Conservation (phyloP, 768 basidiomycete species). For the Strobilomyces confusus region DNA sequence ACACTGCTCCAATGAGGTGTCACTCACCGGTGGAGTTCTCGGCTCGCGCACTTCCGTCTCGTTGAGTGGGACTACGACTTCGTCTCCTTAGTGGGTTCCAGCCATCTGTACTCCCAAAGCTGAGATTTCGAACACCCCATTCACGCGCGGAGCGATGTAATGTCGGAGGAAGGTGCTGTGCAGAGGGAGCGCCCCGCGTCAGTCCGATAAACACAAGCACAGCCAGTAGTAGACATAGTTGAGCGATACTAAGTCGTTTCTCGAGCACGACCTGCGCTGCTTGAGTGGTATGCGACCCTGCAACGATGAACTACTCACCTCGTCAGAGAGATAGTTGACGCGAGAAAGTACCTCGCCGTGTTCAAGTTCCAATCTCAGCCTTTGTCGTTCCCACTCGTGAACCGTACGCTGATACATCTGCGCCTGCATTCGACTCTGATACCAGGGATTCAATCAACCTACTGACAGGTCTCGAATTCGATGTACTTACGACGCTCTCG, state of each 20-base stretch:
- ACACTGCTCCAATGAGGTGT: not conserved
- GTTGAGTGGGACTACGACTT: constrained; percentile 29
- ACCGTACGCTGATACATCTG: constrained; percentile 61
- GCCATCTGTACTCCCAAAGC: constrained; percentile 48
- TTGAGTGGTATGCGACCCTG: not conserved
- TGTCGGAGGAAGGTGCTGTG: constrained; percentile 30
- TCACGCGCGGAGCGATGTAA: constrained; percentile 37
- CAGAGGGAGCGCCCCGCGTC: constrained; percentile 55
- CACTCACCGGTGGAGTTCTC: constrained; percentile 15
- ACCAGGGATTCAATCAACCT: not conserved
- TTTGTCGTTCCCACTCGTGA: constrained; percentile 66
- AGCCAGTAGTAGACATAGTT: constrained; percentile 77
- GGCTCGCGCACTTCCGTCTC: constrained; percentile 7
- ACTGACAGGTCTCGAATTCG: not conserved
- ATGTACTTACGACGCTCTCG: constrained; percentile 61
- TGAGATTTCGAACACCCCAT: constrained; percentile 56
- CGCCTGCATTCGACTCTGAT: constrained; percentile 69
- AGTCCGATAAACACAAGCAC: constrained; percentile 85
- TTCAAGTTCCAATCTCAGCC: constrained; percentile 63
- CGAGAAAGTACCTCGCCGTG: constrained; percentile 63
- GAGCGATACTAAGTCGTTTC: constrained; percentile 85
- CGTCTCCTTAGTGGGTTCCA: constrained; percentile 22
- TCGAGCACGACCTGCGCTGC: constrained; percentile 69
- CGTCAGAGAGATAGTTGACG: constrained; percentile 73
- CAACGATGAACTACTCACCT: constrained; percentile 45